Percentiles rank a stretch among this genome's conserved stretches.
Evolutionary conservation across 2,329 filamentous ascomycete genomes (phyloP).

Genomic region (Verticillium isaacii): DNA sequence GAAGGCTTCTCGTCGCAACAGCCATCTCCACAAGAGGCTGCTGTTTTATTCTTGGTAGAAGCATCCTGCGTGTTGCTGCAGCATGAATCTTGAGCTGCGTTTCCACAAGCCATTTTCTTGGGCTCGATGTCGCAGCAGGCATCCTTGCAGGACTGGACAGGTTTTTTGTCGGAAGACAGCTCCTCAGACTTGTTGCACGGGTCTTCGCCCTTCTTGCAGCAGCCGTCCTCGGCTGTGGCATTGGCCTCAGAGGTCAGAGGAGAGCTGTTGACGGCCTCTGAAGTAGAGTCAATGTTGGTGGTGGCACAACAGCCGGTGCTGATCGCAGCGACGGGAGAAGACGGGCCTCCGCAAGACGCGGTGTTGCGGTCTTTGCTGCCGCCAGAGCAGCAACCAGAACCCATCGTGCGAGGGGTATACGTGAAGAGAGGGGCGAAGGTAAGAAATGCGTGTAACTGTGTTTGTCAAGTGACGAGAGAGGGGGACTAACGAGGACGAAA

Average conservation of each 20-base stretch:
- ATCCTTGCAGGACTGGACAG: neutral
- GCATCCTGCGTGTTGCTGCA: neutral
- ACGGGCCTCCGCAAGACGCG: neutral
- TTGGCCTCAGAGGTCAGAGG: neutral
- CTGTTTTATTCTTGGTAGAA: neutral
- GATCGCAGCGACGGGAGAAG: neutral
- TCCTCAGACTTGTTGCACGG: neutral
- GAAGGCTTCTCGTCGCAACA: neutral
- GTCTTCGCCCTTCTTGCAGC: neutral
- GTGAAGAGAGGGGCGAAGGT: neutral
- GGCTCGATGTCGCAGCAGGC: neutral
- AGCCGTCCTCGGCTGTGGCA: neutral
- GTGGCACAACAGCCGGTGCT: neutral
- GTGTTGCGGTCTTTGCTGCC: neutral
- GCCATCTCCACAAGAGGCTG: neutral
- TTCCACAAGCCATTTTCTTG: neutral
- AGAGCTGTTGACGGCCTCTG: neutral
- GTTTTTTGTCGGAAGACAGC: neutral
- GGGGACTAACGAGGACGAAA: neutral
- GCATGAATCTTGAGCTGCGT: too few relatives aligned
- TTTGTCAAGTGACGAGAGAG: neutral
- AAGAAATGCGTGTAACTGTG: neutral
- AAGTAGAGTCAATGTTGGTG: neutral
- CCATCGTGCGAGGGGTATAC: constrained; percentile 3
- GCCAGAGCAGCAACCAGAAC: constrained; percentile 12